Evolutionary conservation across 305 asterid genomes (phyloP).

Genomic region (Fraxinus xanthoxyloides): DNA sequence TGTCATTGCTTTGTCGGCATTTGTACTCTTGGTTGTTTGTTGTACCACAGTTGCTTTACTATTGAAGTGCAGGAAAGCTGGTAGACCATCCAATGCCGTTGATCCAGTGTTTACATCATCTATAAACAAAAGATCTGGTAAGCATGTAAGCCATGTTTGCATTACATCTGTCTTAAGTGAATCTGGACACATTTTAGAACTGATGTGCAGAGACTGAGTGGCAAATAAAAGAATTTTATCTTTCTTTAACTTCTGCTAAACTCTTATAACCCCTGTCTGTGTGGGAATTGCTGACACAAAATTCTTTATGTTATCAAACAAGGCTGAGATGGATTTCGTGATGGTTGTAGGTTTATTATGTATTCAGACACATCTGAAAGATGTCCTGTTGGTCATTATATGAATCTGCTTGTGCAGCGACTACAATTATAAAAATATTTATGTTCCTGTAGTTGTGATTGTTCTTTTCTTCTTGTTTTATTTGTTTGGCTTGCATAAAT

Average conservation of each 20-base stretch:
- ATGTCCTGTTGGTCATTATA: neutral
- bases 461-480: neutral
- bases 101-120: conserved; percentile 74
- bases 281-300: neutral
- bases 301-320: neutral
- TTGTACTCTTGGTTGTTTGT: conserved; percentile 74
- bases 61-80: conserved; percentile 70
- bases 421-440: neutral
- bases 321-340: neutral
- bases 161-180: conserved; percentile 19
- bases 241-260: neutral
- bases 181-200: conserved; percentile 10
- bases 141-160: conserved; percentile 16
- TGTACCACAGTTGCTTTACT: conserved; percentile 66
- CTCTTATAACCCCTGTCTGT: neutral
- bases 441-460: neutral
- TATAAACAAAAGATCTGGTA: conserved; percentile 80
- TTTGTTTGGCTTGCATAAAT: neutral
- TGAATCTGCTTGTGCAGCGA: neutral
- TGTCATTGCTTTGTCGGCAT: conserved; percentile 72
- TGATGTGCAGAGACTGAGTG: neutral
- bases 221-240: neutral
- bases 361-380: neutral
- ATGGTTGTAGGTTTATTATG: neutral
- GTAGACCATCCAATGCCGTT: conserved; percentile 70